phyloP scores from a whole-genome alignment of 768 basidiomycete species.

The Daedaleopsis nitida region DNA sequence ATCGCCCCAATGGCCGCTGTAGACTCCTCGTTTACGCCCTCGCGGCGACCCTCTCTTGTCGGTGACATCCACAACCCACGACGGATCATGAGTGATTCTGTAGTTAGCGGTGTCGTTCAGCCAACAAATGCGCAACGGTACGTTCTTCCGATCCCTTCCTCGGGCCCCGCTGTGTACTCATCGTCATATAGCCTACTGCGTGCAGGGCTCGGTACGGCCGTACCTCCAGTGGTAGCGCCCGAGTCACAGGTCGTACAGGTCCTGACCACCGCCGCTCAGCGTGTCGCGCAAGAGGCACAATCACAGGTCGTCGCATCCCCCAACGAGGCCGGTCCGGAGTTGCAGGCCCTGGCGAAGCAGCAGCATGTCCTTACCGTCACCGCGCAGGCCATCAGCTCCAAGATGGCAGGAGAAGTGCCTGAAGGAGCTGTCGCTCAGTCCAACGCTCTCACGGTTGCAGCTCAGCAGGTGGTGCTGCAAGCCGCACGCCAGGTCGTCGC shows the following conservation, averaged over 20 bases:
- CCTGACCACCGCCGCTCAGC: constrained; percentile 73
- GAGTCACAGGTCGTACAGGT: constrained; percentile 80
- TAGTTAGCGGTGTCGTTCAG: constrained; percentile 31
- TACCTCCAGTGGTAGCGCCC: constrained; percentile 39
- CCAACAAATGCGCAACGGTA: constrained; percentile 31
- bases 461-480: constrained; percentile 79
- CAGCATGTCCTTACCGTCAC: constrained; percentile 75
- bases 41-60: constrained; percentile 50
- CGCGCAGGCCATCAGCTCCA: constrained; percentile 75
- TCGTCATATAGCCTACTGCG: neutral
- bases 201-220: constrained; percentile 33
- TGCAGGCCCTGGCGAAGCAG: constrained; percentile 77
- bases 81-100: constrained; percentile 44
- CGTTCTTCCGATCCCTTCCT: constrained; percentile 9
- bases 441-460: constrained; percentile 69
- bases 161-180: neutral
- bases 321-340: constrained; percentile 45
- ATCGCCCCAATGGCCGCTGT: constrained; percentile 68
- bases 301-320: constrained; percentile 62
- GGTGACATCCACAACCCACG: constrained; percentile 44
- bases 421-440: constrained; percentile 46
- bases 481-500: constrained; percentile 65
- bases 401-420: constrained; percentile 54
- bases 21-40: constrained; percentile 44
- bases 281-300: constrained; percentile 74